A percentile compares a stretch with the other conserved stretches of the same genome.
phyloP scores from a whole-genome alignment of 495 filamentous ascomycete species.

The Lophium mytilinum region DNA sequence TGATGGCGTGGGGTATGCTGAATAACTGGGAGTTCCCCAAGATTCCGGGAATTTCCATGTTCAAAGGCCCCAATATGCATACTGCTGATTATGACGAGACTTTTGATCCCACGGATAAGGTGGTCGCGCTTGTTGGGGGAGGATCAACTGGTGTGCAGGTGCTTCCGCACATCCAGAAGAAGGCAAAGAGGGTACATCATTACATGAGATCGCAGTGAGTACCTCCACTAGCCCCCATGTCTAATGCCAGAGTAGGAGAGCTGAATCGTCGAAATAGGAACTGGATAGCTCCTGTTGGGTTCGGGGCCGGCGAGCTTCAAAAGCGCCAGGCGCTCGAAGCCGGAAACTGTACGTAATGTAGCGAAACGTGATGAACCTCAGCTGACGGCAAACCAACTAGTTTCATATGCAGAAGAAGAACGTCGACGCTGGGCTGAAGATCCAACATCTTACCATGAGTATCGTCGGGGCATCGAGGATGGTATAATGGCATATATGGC shows the following conservation, averaged over 20 bases:
- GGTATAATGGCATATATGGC: too few species aligned
- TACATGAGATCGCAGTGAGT: slow-evolving; percentile 32
- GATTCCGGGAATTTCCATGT: slow-evolving; percentile 32
- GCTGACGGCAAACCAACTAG: too few species aligned
- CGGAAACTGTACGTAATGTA: too few species aligned
- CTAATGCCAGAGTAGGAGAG: slow-evolving; percentile 28
- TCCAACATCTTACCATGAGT: too few species aligned
- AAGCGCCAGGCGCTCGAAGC: too few species aligned
- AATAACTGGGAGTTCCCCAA: slow-evolving; percentile 33
- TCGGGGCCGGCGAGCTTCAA: too few species aligned
- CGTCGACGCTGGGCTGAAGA: too few species aligned
- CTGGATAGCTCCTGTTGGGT: not conserved
- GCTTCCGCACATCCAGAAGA: slow-evolving; percentile 36
- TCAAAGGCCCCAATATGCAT: slow-evolving; percentile 45
- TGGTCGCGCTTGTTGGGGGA: slow-evolving; percentile 26
- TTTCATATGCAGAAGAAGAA: too few species aligned
- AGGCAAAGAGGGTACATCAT: slow-evolving; percentile 32
- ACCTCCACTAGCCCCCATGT: slow-evolving; percentile 31
- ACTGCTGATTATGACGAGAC: slow-evolving; percentile 34
- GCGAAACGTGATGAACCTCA: too few species aligned
- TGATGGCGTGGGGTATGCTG: slow-evolving; percentile 34
- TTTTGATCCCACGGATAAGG: too few species aligned
- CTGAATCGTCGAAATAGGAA: slow-evolving; percentile 29
- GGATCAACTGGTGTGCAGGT: slow-evolving; percentile 34
- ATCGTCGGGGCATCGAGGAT: slow-evolving; percentile 12